A percentile compares a stretch with the other conserved stretches of the same genome.
These are phyloP conservation scores for Stenogyne calaminthoides DNA, from an alignment of 305 asterid species.

Conservation along the genomic window DNA sequence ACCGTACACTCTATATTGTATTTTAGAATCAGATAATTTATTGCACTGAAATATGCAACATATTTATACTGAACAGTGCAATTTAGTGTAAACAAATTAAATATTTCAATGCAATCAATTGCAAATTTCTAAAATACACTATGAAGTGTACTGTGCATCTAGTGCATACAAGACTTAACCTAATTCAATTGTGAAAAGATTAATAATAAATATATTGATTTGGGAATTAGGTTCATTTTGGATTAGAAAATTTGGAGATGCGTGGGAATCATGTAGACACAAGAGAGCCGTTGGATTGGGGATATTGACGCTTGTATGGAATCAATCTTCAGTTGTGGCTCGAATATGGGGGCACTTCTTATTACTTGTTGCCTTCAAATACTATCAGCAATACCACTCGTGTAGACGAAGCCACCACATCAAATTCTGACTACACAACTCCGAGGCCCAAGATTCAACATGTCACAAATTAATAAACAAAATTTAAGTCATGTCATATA, in stretches of 20 bases:
- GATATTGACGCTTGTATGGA: conserved; percentile 75
- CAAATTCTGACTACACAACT: not conserved
- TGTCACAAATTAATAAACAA: conserved; percentile 33
- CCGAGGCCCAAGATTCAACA: conserved; percentile 23
- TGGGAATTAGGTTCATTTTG: conserved; percentile 80
- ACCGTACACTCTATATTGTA: too few species aligned
- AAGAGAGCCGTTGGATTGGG: conserved; percentile 84
- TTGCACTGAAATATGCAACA: too few species aligned
- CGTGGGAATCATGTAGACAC: conserved; percentile 78
- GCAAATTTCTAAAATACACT: too few species aligned
- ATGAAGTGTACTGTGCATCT: too few species aligned
- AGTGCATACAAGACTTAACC: too few species aligned
- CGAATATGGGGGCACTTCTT: conserved; percentile 51
- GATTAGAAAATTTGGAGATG: conserved; percentile 66
- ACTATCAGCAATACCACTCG: conserved; percentile 39
- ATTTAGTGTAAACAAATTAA: too few species aligned
- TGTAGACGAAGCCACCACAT: conserved; percentile 20
- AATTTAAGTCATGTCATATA: not conserved
- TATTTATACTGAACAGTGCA: too few species aligned
- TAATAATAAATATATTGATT: not conserved
- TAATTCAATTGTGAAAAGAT: too few species aligned
- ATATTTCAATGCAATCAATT: too few species aligned
- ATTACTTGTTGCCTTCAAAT: conserved; percentile 55
- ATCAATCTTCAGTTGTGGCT: conserved; percentile 58
- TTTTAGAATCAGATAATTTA: too few species aligned